Evolutionary conservation across 169 alveolate species (phyloP), one percentile per base, ranked within the genome.

Genomic region (Ichthyophthirius multifiliis): DNA sequence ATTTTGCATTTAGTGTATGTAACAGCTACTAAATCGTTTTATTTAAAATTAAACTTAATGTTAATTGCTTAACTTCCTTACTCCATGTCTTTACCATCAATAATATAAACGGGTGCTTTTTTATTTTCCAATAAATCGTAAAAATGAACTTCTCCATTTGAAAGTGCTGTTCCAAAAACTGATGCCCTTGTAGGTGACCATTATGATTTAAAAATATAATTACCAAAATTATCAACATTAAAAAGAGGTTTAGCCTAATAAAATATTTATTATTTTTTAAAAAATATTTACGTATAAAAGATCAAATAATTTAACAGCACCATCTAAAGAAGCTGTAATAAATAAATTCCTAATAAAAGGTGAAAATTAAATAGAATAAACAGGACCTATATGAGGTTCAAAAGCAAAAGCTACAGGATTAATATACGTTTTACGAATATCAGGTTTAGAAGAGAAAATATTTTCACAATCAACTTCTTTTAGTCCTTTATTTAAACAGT

Each of bases 371-470:
- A 89, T 65, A 0, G 82, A 37, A 18, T 46, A 62, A 5, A 83
- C 90, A 3, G 90, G 86, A 12, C 94, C 94, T 1, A 79, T 65
- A 75, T 89, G 94, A 39, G 80, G 77, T 76, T 89, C 94, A 55
- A 79, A 89, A 6, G 87, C 87, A 45, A 83, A 73, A 13, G 63
- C 62, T 31, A 89, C 55, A 5, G 94, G 94, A 32, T 85, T 80
- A 5, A 84, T 62, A 75, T 74, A 89, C 47, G 85, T 39, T 13
- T 75, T 62, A 23, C 85, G 78, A 2, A 89, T 71, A 62, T 89
- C 92, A 15, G 94, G 94, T 37, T 89, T 89, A 0, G 92, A 75
- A 65, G 48, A 41, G 62, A 77, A 83, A 13, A 89, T 82, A 20
- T 82, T 76, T 20, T 74, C 79, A 4, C 87, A 80, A 23, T 80